phyloP scores from a whole-genome alignment of 768 basidiomycete species.

The Suillus occidentalis region DNA sequence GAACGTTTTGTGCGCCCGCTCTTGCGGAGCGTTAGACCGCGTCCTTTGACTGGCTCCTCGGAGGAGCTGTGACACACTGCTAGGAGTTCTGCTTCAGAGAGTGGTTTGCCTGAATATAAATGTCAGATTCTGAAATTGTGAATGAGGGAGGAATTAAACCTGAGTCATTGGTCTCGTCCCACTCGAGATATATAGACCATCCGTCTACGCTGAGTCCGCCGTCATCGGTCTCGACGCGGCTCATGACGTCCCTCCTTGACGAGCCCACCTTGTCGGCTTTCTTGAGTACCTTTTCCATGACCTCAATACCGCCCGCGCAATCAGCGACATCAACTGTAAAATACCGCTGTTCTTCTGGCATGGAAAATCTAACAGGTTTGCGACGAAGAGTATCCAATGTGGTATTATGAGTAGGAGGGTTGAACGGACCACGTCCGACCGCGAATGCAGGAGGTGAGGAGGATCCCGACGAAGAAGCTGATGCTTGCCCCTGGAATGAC shows the following conservation, averaged over 20 bases:
- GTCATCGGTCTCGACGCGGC: conserved; percentile 66
- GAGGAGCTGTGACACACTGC: conserved; percentile 81
- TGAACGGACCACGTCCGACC: conserved; percentile 63
- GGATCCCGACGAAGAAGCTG: conserved; percentile 31
- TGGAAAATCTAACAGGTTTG: conserved; percentile 84
- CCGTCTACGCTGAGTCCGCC: conserved; percentile 82
- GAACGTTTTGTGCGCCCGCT: conserved; percentile 41
- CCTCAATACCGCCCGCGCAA: conserved; percentile 79
- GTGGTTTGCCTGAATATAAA: conserved; percentile 49
- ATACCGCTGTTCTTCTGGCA: conserved; percentile 79
- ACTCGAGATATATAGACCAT: conserved; percentile 82
- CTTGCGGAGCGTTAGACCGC: conserved; percentile 73
- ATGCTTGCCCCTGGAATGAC: conserved; percentile 39
- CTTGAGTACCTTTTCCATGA: conserved; percentile 84
- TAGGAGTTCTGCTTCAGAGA: conserved; percentile 80
- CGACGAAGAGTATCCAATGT: conserved; percentile 75
- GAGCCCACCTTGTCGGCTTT: conserved; percentile 76
- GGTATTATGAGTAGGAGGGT: conserved; percentile 40
- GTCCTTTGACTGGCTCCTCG: conserved; percentile 76
- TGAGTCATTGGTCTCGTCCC: conserved; percentile 48
- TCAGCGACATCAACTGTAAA: conserved; percentile 80
- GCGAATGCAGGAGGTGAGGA: conserved; percentile 55
- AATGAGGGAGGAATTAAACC: conserved; percentile 38
- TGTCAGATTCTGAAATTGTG: conserved; percentile 1
- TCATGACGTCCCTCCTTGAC: conserved; percentile 45